Evolutionary conservation across 2,329 filamentous ascomycete genomes (phyloP).

Genomic region (Ceratocystis huliohia): DNA sequence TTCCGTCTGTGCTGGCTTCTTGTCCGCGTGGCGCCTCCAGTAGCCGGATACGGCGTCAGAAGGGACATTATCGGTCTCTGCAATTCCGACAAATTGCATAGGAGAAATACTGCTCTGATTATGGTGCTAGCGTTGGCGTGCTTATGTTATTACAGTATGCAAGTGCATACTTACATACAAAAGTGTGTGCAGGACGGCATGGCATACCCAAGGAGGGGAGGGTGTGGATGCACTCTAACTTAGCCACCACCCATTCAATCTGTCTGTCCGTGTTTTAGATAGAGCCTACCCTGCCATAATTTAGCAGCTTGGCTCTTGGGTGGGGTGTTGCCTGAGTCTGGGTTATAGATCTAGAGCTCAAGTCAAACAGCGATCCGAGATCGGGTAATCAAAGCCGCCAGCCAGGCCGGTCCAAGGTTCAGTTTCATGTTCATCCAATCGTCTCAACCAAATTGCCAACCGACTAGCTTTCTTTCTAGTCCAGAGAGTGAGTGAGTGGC

Average conservation of each 20-base stretch:
- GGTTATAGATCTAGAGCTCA: not conserved
- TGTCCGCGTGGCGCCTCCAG: conserved; percentile 16
- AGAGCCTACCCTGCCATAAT: not conserved
- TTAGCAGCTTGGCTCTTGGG: not conserved
- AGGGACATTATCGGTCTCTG: not conserved
- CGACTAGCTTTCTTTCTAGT: not conserved
- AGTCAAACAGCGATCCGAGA: not conserved
- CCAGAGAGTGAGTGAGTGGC: not conserved
- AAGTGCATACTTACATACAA: not conserved
- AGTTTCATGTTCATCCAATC: not conserved
- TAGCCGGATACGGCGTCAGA: conserved; percentile 14
- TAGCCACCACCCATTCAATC: not conserved
- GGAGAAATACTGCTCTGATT: not conserved
- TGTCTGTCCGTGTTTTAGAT: too few species aligned
- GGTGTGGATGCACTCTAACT: not conserved
- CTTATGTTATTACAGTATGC: not conserved
- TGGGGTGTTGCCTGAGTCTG: not conserved
- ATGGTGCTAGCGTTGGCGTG: not conserved
- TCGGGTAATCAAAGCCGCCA: not conserved
- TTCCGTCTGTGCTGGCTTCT: not conserved
- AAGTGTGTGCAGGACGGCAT: not conserved
- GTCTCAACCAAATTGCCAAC: not conserved
- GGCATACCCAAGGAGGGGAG: not conserved
- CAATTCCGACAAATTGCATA: not conserved
- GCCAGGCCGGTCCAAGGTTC: not conserved